Conservation (phyloP, 495 filamentous ascomycete genomes). For the Hapsidospora chrysogenum region DNA sequence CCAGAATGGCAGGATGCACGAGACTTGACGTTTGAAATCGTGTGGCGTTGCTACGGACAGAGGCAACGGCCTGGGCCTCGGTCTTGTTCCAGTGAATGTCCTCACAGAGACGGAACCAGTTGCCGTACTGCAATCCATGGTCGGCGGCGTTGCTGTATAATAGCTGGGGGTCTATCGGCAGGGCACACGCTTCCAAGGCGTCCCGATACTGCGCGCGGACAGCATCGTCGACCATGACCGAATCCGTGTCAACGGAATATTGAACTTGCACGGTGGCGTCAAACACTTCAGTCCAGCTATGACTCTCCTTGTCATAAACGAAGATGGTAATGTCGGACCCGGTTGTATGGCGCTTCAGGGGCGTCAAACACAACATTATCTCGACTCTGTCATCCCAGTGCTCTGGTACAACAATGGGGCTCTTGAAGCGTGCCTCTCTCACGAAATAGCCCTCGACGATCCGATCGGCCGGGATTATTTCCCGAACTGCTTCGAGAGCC, state of each 20-base stretch:
- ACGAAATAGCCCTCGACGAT: constrained; percentile 12
- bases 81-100: constrained; percentile 14
- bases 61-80: constrained; percentile 5
- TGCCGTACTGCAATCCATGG: constrained; percentile 10
- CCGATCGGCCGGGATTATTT: constrained; percentile 9
- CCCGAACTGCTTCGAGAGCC: constrained; percentile 29
- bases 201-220: neutral
- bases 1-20: constrained; percentile 23
- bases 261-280: constrained; percentile 8
- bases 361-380: constrained; percentile 13
- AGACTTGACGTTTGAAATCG: constrained; percentile 11
- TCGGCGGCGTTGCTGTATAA: constrained; percentile 13
- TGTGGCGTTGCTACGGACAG: constrained; percentile 7
- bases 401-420: constrained; percentile 15
- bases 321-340: constrained; percentile 15
- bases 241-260: constrained; percentile 11
- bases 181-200: constrained; percentile 5
- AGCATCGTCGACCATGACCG: constrained; percentile 8
- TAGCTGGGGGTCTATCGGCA: constrained; percentile 7
- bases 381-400: constrained; percentile 13
- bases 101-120: constrained; percentile 11
- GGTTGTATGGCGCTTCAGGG: constrained; percentile 7
- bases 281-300: constrained; percentile 16
- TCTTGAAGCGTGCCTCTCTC: constrained; percentile 17
- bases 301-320: constrained; percentile 5